Conservation (phyloP, 768 basidiomycete species). For the Leccinum imitatum region DNA sequence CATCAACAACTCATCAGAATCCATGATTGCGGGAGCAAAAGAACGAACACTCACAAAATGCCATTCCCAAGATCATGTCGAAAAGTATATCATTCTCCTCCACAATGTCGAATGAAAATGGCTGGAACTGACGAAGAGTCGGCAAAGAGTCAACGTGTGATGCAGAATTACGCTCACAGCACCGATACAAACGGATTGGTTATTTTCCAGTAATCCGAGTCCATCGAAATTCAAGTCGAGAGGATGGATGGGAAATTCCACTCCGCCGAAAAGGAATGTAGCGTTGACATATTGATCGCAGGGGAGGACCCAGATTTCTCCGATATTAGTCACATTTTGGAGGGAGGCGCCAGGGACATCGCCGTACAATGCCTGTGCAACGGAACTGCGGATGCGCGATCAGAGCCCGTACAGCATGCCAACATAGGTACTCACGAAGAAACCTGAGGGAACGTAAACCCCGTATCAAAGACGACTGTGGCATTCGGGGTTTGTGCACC, state of each 20-base stretch:
- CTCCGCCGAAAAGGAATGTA: slow-evolving; percentile 61
- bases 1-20: neutral
- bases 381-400: slow-evolving; percentile 33
- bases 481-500: slow-evolving; percentile 44
- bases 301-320: slow-evolving; percentile 59
- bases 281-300: slow-evolving; percentile 64
- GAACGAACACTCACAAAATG: slow-evolving; percentile 50
- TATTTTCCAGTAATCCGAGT: slow-evolving; percentile 18
- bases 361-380: slow-evolving; percentile 63
- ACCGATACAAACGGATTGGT: slow-evolving; percentile 37
- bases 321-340: slow-evolving; percentile 37
- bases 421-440: slow-evolving; percentile 38
- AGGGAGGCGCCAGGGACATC: slow-evolving; percentile 53
- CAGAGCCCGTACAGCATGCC: slow-evolving; percentile 15
- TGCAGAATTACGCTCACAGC: slow-evolving; percentile 37
- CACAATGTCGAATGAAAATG: slow-evolving; percentile 51
- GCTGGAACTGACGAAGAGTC: slow-evolving; percentile 56
- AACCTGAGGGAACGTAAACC: slow-evolving; percentile 67
- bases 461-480: slow-evolving; percentile 67
- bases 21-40: neutral
- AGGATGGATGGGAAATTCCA: slow-evolving; percentile 61
- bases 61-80: slow-evolving; percentile 73
- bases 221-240: slow-evolving; percentile 49
- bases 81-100: slow-evolving; percentile 28
- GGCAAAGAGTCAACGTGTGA: neutral